Conservation (phyloP, 176 grass and related monocot species). For the Musa acuminata region DNA sequence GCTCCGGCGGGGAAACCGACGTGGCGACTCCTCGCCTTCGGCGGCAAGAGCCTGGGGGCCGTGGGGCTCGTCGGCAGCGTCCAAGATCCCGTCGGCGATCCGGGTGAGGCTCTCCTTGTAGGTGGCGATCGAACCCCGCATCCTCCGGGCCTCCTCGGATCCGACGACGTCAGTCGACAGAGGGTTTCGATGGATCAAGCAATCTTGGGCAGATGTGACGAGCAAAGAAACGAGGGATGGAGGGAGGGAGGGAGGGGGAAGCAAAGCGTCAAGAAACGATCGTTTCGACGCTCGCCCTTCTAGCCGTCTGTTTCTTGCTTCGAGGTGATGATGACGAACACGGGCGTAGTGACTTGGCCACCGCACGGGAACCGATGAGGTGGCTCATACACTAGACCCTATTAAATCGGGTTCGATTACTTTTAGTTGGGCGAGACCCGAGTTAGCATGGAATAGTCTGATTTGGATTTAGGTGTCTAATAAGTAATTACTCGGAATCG, state of each 20-base stretch:
- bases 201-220: neutral
- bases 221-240: neutral
- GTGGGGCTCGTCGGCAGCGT: slow-evolving; percentile 48
- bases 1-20: slow-evolving; percentile 30
- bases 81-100: slow-evolving; percentile 77
- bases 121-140: slow-evolving; percentile 72
- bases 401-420: no score
- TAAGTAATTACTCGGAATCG: no score
- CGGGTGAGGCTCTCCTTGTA: slow-evolving; percentile 85
- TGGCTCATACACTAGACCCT: no score
- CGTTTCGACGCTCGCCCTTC: no score
- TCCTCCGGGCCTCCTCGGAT: slow-evolving; percentile 17
- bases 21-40: slow-evolving; percentile 5
- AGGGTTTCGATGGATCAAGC: neutral
- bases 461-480: no score
- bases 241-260: neutral
- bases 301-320: no score
- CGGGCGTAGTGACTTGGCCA: no score
- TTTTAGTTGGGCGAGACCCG: no score
- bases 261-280: no score
- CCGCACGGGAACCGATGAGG: no score
- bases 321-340: no score
- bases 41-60: slow-evolving; percentile 12
- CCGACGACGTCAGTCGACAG: neutral
- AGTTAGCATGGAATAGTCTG: no score